Base-by-base conservation (phyloP, 805 yeast genomes). In the Kodamaea jinghongensis region DNA sequence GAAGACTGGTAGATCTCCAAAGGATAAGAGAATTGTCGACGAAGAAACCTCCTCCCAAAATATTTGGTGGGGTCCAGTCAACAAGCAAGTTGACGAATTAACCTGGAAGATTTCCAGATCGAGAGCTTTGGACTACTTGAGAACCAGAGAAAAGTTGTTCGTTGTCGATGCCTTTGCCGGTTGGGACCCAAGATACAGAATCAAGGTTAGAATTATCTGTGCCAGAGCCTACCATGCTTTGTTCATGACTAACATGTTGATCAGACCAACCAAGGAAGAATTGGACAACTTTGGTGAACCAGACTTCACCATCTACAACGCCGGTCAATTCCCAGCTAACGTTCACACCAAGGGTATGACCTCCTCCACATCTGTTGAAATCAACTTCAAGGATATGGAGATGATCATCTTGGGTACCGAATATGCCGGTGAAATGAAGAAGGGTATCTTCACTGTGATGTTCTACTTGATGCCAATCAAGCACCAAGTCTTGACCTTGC, bases 41-140 rank as follows among this genome's bases (percentile, higher is more conserved):
- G 98, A 93, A 73, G 84, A 79, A 54, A 76, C 93, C 37, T 88
- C 96, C 28, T 68, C 76, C 45, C 76, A 86, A 43, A 73, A 90
- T 58, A 80, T 91, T 54, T 91, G 99, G 99, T 91, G 99, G 99
- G 99, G 99, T 17, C 98, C 98, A 2, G 99, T 91, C 52, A 91
- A 91, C 74, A 88, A 86, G 70, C 86, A 91, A 70, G 90, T 91
- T 54, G 84, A 87, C 45, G 96, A 88, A 68, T 81, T 83, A 62
- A 89, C 96, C 15, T 91, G 98, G 98, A 79, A 80, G 55, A 89
- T 91, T 56, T 86, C 95, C 64, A 84, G 95, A 65, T 91, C 91
- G 54, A 86, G 99, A 71, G 98, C 99, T 38, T 78, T 90, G 51
- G 99, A 91, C 69, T 91, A 90, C 73, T 78, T 91, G 65, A 86